Evolutionary conservation across 2,329 filamentous ascomycete genomes (phyloP).

Genomic region (Stemphylium beticola): DNA sequence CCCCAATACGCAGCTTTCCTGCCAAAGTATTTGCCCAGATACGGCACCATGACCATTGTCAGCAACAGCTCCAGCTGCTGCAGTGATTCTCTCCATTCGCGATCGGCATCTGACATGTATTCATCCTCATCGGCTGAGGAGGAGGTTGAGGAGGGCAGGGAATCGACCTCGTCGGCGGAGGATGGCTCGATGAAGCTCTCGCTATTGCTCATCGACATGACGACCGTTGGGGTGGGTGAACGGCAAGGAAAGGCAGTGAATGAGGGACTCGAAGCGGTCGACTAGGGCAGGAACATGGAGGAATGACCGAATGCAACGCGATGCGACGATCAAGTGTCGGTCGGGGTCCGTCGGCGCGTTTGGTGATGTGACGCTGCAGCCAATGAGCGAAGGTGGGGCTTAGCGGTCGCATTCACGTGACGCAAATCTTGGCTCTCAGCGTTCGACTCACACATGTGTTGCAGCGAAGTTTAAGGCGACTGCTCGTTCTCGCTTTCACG

Average conservation of each 20-base stretch:
- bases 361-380: conserved; percentile 26
- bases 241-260: not conserved
- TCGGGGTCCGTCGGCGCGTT: conserved; percentile 11
- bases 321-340: conserved; percentile 3
- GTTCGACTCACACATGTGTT: conserved; percentile 28
- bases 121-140: conserved; percentile 63
- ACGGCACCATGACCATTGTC: conserved; percentile 93
- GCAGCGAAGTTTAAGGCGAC: conserved; percentile 14
- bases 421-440: conserved; percentile 23
- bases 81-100: conserved; percentile 92
- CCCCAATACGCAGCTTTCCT: conserved; percentile 96
- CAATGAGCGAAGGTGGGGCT: conserved; percentile 38
- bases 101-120: conserved; percentile 80
- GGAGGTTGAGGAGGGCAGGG: conserved; percentile 58
- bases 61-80: conserved; percentile 92
- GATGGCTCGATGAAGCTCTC: conserved; percentile 47
- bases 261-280: not conserved
- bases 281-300: conserved; percentile 33
- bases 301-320: conserved; percentile 2
- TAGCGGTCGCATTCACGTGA: conserved; percentile 23
- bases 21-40: conserved; percentile 92
- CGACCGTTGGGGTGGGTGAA: not conserved
- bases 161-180: conserved; percentile 55
- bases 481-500: not conserved
- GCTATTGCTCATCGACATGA: conserved; percentile 48